These are phyloP conservation scores for Biscogniauxia marginata DNA, from an alignment of 2,329 filamentous ascomycete genomes.

Conservation along the genomic window DNA sequence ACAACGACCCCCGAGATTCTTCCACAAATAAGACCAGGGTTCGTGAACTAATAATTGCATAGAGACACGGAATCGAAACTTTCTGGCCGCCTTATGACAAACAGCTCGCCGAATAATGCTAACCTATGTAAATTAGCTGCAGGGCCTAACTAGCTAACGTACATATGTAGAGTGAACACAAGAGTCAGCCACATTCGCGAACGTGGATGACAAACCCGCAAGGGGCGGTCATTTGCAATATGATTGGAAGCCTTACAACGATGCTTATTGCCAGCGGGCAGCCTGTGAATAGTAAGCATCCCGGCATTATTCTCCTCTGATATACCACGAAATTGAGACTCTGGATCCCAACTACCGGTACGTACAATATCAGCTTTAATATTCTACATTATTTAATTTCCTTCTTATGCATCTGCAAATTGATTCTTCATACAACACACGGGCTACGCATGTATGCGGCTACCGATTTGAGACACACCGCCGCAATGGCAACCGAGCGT, in stretches of 20 bases:
- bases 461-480: not conserved
- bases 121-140: too few relatives aligned
- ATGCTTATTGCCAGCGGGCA: too few relatives aligned
- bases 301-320: not conserved
- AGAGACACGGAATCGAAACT: too few relatives aligned
- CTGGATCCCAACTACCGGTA: not conserved
- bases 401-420: not conserved
- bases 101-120: too few relatives aligned
- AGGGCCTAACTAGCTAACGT: too few relatives aligned
- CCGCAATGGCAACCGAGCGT: not conserved
- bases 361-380: not conserved
- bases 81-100: too few relatives aligned
- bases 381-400: not conserved
- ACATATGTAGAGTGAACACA: not conserved
- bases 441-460: too few relatives aligned
- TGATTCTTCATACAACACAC: not conserved
- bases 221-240: not conserved
- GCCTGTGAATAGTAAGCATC: not conserved
- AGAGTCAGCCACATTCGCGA: not conserved
- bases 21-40: not conserved
- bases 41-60: not conserved
- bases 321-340: not conserved
- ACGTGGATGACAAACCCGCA: not conserved
- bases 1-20: too few relatives aligned
- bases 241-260: not conserved